These are phyloP conservation scores for Talaromyces sp. DNA, from an alignment of 2,329 filamentous ascomycete genomes.

Conservation along the genomic window DNA sequence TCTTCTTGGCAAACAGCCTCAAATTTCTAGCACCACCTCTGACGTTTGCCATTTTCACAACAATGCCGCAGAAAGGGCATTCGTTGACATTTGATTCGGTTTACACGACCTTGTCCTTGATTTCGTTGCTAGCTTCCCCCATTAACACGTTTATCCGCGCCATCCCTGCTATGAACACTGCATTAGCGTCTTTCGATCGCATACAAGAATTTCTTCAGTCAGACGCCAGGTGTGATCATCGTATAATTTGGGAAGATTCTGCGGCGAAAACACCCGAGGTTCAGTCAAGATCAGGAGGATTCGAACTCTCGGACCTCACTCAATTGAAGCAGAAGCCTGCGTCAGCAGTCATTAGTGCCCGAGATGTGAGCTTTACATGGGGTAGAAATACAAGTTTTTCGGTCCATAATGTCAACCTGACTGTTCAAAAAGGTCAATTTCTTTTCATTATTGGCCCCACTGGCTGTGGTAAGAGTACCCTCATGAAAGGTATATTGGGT, in stretches of 20 bases:
- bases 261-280: constrained; percentile 24
- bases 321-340: constrained; percentile 15
- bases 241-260: constrained; percentile 51
- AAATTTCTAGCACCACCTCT: constrained; percentile 32
- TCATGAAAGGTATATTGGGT: constrained; percentile 48
- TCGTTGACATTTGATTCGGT: constrained; percentile 23
- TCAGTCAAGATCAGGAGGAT: not conserved
- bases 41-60: constrained; percentile 19
- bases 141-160: constrained; percentile 19
- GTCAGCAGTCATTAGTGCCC: constrained; percentile 22
- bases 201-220: constrained; percentile 34
- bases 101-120: constrained; percentile 23
- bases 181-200: constrained; percentile 36
- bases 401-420: constrained; percentile 53
- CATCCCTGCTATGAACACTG: constrained; percentile 32
- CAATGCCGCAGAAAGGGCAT: constrained; percentile 6
- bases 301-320: not conserved
- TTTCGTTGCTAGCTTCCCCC: constrained; percentile 20
- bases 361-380: constrained; percentile 61
- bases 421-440: constrained; percentile 57
- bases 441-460: constrained; percentile 62
- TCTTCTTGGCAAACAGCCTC: constrained; percentile 28
- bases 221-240: constrained; percentile 42
- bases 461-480: constrained; percentile 64
- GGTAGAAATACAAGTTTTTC: constrained; percentile 57